phyloP scores from a whole-genome alignment of 2,329 filamentous ascomycete species.

The Gnomoniopsis smithogilvyi region DNA sequence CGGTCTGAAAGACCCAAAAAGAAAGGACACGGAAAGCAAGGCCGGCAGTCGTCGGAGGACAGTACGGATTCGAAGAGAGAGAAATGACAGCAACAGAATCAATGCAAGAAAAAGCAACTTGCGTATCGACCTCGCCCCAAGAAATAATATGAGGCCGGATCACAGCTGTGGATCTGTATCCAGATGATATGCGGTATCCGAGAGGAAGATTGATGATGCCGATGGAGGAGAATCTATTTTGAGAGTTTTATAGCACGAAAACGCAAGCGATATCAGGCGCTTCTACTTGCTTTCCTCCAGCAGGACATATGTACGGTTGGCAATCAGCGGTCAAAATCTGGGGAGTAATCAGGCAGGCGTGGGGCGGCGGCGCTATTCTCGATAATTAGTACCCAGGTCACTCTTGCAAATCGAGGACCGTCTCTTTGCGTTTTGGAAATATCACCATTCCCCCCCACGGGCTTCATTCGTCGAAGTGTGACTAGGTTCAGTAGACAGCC shows the following conservation, averaged over 20 bases:
- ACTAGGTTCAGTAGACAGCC: not conserved
- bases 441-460: too few species aligned
- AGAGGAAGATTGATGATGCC: not conserved
- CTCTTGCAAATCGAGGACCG: not conserved
- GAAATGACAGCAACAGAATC: constrained; percentile 5
- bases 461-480: not conserved
- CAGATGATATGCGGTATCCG: not conserved
- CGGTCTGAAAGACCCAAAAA: constrained; percentile 8
- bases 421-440: not conserved
- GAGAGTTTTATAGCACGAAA: not conserved
- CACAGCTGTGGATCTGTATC: not conserved
- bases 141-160: not conserved
- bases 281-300: not conserved
- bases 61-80: not conserved
- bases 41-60: constrained; percentile 5
- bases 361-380: not conserved
- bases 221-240: not conserved
- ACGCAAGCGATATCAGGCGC: constrained; percentile 1
- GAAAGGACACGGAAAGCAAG: constrained; percentile 11
- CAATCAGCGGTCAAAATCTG: not conserved
- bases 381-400: constrained; percentile 2
- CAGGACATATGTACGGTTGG: not conserved
- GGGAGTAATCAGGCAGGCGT: not conserved
- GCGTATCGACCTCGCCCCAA: not conserved
- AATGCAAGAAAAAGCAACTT: not conserved